A percentile compares a stretch with the other conserved stretches of the same genome.
Evolutionary conservation across 108 stramenopile species (phyloP).

Genomic region (Conticribra guillardii): DNA sequence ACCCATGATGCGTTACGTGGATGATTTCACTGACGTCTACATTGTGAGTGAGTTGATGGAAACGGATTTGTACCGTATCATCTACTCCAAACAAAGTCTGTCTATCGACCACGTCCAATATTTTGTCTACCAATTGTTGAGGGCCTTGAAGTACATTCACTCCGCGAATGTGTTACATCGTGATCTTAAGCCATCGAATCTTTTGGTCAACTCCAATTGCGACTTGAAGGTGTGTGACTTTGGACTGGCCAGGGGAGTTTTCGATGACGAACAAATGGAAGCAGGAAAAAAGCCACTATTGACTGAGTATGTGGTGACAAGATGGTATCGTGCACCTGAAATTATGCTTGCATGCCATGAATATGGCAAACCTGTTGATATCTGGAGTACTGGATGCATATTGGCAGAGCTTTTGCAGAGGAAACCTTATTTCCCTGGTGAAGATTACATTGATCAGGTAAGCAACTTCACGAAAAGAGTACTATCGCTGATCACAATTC

Average conservation of each 20-base stretch:
- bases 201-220: constrained; percentile 99
- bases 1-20: constrained; percentile 78
- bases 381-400: constrained; percentile 98
- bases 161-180: constrained; percentile 98
- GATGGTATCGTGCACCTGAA: constrained; percentile 99
- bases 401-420: constrained; percentile 96
- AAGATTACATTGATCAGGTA: constrained; percentile 99
- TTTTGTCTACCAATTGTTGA: constrained; percentile 96
- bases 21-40: constrained; percentile 97
- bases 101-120: constrained; percentile 98
- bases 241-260: constrained; percentile 94
- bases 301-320: constrained; percentile 95
- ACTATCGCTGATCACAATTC: no score
- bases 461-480: constrained; percentile 29
- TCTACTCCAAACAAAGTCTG: constrained; percentile 97
- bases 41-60: constrained; percentile 99
- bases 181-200: constrained; percentile 97
- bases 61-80: constrained; percentile 98
- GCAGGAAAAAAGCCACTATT: constrained; percentile 77
- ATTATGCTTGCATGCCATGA: constrained; percentile 99
- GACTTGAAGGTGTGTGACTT: constrained; percentile 99
- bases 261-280: constrained; percentile 49
- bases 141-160: constrained; percentile 98
- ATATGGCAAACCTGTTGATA: constrained; percentile 96
- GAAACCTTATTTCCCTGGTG: constrained; percentile 98